Base-by-base conservation (phyloP, 1,139 yeast genomes). In the Nematodospora anomalae region DNA sequence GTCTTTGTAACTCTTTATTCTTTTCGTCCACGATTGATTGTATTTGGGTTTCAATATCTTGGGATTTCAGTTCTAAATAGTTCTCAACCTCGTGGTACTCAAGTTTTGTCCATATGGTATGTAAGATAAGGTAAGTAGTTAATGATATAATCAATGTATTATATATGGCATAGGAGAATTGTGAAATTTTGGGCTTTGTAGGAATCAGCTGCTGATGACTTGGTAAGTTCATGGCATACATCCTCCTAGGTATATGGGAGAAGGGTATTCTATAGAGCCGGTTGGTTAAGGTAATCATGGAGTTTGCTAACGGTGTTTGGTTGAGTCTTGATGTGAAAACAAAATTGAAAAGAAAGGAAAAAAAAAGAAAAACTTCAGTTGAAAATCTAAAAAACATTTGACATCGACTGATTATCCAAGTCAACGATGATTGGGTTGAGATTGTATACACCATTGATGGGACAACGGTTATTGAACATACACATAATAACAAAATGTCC, bases 71-170 rank as follows among this genome's bases (percentile, higher is more conserved):
- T 16, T 43, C 45, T n/a, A 66, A 48, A 25, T 46, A 50, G 16
- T 40, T 40, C 46, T 62, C 59, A 27, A 52, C 54, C 28, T 65
- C 66, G 3, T 53, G 54, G 37, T 58, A 56, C 46, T 67, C 72
- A 24, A 66, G 47, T 9, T 52, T 44, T 16, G 53, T 50, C 64
- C 71, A 66, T 9, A 60, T 36, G 1, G 64, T 50, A 44, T 71
- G 70, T 29, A 70, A 52, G 5, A 56, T 45, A 46, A 70, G 57
- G 47, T 66, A 71, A 0, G 72, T 57, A 1, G 70, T 53, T 3
- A 71, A 62, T 3, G 76, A 74, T 16, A 70, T 47, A 21, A 70
- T 57, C 36, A 71, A 66, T 3, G 70, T 58, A 45, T 71, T 70
- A 29, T 64, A 54, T 14, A 69, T 49, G 4, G 76, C 73, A 40